Percentiles rank a stretch among this genome's conserved stretches.
Evolutionary conservation across 1,139 yeast genomes (phyloP).

Genomic region (Sporopachydermia cereana): DNA sequence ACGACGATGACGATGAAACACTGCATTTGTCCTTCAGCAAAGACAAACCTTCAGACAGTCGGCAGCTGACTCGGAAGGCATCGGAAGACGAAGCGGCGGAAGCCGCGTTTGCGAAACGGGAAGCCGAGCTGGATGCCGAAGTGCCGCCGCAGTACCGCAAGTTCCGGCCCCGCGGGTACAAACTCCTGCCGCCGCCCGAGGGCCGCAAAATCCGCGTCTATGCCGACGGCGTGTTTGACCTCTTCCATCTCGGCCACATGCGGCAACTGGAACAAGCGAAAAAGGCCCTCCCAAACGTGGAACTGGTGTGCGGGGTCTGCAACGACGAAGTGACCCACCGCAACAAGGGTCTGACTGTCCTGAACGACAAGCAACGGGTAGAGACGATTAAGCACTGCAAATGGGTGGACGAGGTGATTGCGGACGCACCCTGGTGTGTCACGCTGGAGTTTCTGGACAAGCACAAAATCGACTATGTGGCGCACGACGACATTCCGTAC

Average conservation of each 20-base stretch:
- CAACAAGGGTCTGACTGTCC: conserved; percentile 84
- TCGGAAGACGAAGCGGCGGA: conserved; percentile 16
- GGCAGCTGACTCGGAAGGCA: conserved; percentile 9
- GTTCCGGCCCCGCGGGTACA: conserved; percentile 47
- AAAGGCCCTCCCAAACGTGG: conserved; percentile 77
- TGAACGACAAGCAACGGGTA: conserved; percentile 75
- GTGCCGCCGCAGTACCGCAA: conserved; percentile 32
- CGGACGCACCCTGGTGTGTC: conserved; percentile 93
- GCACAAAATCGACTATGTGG: conserved; percentile 88
- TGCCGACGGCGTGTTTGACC: conserved; percentile 96
- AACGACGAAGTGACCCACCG: conserved; percentile 84
- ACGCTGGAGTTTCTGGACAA: conserved; percentile 66
- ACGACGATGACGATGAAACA: conserved; percentile 9
- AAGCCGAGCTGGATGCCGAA: conserved; percentile 42
- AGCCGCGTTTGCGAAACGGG: conserved; percentile 36
- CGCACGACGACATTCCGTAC: conserved; percentile 95
- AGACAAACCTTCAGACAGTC: conserved; percentile 4
- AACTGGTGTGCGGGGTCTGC: conserved; percentile 84
- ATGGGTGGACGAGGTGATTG: conserved; percentile 96
- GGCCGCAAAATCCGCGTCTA: conserved; percentile 84
- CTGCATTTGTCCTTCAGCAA: conserved; percentile 7
- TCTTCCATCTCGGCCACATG: conserved; percentile 96
- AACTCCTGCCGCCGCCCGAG: conserved; percentile 69
- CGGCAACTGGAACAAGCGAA: conserved; percentile 93
- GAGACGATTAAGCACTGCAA: conserved; percentile 83